Evolutionary conservation across 2,329 filamentous ascomycete genomes (phyloP).

Genomic region (Colletotrichum sp.): DNA sequence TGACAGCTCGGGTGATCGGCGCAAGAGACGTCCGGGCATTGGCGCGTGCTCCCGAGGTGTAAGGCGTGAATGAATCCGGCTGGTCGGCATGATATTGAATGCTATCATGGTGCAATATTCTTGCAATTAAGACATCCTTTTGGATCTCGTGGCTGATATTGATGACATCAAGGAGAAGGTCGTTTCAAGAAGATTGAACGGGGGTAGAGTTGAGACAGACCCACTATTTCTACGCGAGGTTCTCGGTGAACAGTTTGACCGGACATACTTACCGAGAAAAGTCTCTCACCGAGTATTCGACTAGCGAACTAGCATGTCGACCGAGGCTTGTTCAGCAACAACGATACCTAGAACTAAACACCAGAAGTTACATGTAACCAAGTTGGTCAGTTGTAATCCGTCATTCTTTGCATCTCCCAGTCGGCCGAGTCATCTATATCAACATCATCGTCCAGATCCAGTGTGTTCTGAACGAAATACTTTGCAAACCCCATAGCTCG

Average conservation of each 20-base stretch:
- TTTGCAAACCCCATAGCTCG: neutral
- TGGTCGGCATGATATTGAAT: neutral
- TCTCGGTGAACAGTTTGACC: neutral
- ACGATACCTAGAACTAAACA: no score
- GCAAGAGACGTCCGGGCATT: neutral
- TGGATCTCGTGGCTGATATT: neutral
- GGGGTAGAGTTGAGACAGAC: neutral
- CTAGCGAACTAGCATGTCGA: no score
- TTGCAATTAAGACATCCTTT: neutral
- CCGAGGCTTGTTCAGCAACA: no score
- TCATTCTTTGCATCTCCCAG: neutral
- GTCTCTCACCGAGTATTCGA: neutral
- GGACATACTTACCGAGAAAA: accelerated
- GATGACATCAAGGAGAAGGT: neutral
- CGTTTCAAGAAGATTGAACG: slow-evolving; percentile 6
- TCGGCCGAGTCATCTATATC: neutral
- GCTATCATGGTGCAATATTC: neutral
- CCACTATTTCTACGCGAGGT: neutral
- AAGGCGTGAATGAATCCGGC: neutral
- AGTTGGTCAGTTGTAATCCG: no score
- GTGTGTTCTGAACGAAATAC: neutral
- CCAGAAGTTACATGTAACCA: no score
- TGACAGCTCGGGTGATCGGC: neutral
- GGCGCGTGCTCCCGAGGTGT: neutral
- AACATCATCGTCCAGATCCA: neutral